A percentile compares a stretch with the other conserved stretches of the same genome.
These are phyloP conservation scores for Neocucurbitaria cava DNA, from an alignment of 2,329 filamentous ascomycete species.

Conservation along the genomic window DNA sequence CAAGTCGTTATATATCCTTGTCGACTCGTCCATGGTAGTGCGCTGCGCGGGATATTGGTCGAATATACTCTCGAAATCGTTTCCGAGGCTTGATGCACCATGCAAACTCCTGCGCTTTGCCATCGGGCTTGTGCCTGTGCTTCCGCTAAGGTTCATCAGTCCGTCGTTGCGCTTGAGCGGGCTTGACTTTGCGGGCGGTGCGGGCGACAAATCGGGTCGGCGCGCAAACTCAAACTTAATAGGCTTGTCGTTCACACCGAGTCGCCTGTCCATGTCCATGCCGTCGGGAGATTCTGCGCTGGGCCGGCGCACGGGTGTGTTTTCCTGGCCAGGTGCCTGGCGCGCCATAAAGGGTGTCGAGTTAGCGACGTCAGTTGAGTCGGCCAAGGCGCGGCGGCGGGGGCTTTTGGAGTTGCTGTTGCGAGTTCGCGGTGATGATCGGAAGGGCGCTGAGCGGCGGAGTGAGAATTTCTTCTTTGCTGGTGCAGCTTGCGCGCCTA, in stretches of 20 bases:
- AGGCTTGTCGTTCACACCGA: conserved; percentile 52
- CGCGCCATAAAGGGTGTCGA: conserved; percentile 61
- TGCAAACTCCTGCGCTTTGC: conserved; percentile 91
- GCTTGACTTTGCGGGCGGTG: conserved; percentile 70
- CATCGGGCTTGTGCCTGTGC: conserved; percentile 80
- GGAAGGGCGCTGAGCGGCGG: conserved; percentile 58
- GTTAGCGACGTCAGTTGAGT: conserved; percentile 76
- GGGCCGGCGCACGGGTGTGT: conserved; percentile 43
- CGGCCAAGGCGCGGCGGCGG: conserved; percentile 71
- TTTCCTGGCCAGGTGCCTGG: conserved; percentile 57
- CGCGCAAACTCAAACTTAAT: conserved; percentile 57
- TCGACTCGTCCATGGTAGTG: conserved; percentile 26
- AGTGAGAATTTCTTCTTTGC: conserved; percentile 64
- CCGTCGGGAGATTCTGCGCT: conserved; percentile 32
- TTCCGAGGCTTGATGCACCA: conserved; percentile 67
- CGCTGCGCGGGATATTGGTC: conserved; percentile 58
- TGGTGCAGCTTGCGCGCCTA: conserved; percentile 61
- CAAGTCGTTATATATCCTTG: conserved; percentile 38
- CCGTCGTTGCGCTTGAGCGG: conserved; percentile 92
- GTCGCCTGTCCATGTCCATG: conserved; percentile 52
- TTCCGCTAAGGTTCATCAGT: conserved; percentile 84
- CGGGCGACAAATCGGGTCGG: conserved; percentile 38
- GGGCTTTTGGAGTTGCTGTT: conserved; percentile 76
- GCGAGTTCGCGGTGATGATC: conserved; percentile 68
- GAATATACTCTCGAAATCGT: conserved; percentile 75